Conservation (phyloP, 257 asterid species). For the Schizonepeta tenuifolia region DNA sequence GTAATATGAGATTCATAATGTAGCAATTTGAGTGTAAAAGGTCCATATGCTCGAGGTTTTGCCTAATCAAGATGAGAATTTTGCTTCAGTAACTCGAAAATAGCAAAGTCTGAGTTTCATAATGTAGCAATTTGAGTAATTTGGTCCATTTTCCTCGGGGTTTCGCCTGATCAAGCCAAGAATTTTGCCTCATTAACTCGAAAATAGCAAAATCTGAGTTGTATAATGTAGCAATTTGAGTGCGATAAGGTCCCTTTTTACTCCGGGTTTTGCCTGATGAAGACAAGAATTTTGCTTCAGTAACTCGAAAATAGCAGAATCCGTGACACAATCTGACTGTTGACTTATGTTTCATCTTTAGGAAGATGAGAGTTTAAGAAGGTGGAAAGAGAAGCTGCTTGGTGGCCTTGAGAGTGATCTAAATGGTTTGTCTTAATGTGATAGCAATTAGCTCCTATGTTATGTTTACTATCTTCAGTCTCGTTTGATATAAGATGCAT, state of each 20-base stretch:
- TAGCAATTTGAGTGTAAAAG: not conserved
- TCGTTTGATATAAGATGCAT: constrained; percentile 11
- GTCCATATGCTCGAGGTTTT: no score
- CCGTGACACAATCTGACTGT: not conserved
- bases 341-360: constrained; percentile 19
- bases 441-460: not conserved
- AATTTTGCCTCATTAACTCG: not conserved
- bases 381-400: constrained; percentile 87
- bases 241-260: not conserved
- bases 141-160: no score
- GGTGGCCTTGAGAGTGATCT: constrained; percentile 78
- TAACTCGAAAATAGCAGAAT: not conserved
- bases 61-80: no score
- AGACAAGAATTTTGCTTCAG: not conserved
- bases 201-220: not conserved
- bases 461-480: not conserved
- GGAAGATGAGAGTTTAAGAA: constrained; percentile 83
- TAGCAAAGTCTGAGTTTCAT: not conserved
- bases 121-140: constrained; percentile 1
- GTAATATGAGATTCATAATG: not conserved
- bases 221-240: not conserved
- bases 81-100: not conserved
- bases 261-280: no score
- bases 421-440: constrained; percentile 50
- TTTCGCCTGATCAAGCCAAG: no score